phyloP scores from a whole-genome alignment of 1,284 basidiomycete species.

The Cutaneotrichosporon sp. region DNA sequence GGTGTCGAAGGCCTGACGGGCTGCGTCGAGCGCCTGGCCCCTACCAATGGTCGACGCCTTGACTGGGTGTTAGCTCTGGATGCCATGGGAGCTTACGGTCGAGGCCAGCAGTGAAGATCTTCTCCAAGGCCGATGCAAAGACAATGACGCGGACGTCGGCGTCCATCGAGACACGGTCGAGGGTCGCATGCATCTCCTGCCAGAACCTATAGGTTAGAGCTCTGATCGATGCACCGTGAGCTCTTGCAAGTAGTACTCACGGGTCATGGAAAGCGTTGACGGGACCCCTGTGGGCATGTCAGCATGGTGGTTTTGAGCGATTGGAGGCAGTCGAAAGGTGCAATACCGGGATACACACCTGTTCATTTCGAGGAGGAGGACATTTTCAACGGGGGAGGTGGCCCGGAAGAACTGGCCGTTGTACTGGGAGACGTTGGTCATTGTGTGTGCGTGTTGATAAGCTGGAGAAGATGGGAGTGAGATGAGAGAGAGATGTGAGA shows the following conservation, averaged over 20 bases:
- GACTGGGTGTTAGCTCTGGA: slow-evolving; percentile 6
- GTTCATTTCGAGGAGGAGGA: slow-evolving; percentile 51
- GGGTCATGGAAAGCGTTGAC: slow-evolving; percentile 72
- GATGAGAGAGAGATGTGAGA: background rate
- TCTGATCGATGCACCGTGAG: background rate
- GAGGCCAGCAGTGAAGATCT: slow-evolving; percentile 75
- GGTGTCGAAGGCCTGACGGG: slow-evolving; percentile 59
- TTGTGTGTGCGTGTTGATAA: background rate
- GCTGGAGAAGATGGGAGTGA: background rate
- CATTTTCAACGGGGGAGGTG: slow-evolving; percentile 29
- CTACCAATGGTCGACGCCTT: slow-evolving; percentile 14
- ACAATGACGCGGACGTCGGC: slow-evolving; percentile 68
- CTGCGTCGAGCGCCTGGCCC: slow-evolving; percentile 55
- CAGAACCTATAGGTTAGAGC: slow-evolving; percentile 61
- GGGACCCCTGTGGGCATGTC: slow-evolving; percentile 57
- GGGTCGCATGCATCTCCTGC: slow-evolving; percentile 64
- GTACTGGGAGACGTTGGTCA: slow-evolving; percentile 18
- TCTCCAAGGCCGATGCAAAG: slow-evolving; percentile 66
- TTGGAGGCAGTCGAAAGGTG: background rate
- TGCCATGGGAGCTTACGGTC: slow-evolving; percentile 62
- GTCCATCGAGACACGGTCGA: slow-evolving; percentile 62
- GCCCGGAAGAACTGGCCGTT: slow-evolving; percentile 40
- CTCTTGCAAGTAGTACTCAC: slow-evolving; percentile 47
- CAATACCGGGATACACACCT: slow-evolving; percentile 35
- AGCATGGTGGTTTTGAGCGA: background rate